These are phyloP conservation scores for Nakazawaea laoshanensis DNA, from an alignment of 805 yeast genomes.

Conservation along the genomic window DNA sequence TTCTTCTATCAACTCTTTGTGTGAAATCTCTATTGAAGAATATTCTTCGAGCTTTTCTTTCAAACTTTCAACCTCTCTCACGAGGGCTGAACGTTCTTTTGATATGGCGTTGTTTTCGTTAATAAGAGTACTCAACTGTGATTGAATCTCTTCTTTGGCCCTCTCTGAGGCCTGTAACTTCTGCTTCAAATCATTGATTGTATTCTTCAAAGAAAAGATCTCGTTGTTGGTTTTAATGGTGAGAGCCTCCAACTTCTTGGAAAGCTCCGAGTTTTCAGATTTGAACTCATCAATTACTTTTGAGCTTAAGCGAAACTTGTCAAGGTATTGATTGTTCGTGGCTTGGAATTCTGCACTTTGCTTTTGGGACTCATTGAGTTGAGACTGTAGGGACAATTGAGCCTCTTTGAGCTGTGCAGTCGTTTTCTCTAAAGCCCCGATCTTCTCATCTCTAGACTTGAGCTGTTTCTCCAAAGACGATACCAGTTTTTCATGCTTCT, in stretches of 20 bases:
- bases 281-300: slow-evolving; percentile 5
- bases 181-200: slow-evolving; percentile 2
- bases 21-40: too few relatives aligned
- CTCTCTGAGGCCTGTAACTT: background rate
- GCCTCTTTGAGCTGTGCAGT: slow-evolving; percentile 22
- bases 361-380: slow-evolving; percentile 16
- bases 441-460: slow-evolving; percentile 15
- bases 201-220: slow-evolving; percentile 2
- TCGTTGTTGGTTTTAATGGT: slow-evolving; percentile 8
- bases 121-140: too few relatives aligned
- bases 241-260: slow-evolving; percentile 7
- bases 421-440: slow-evolving; percentile 15
- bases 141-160: too few relatives aligned
- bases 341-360: slow-evolving; percentile 24
- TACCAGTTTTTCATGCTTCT: slow-evolving; percentile 26
- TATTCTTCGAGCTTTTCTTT: too few relatives aligned
- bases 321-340: slow-evolving; percentile 28
- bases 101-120: too few relatives aligned
- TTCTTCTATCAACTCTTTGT: too few relatives aligned
- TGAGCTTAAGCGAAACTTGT: slow-evolving; percentile 23
- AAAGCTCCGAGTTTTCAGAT: slow-evolving; percentile 3
- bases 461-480: slow-evolving; percentile 17
- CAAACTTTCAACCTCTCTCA: too few relatives aligned
- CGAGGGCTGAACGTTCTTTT: too few relatives aligned
- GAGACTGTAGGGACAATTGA: too few relatives aligned